Evolutionary conservation across 805 yeast genomes (phyloP), one percentile per base, ranked within the genome.

Genomic region (Metschnikowia lachancei): DNA sequence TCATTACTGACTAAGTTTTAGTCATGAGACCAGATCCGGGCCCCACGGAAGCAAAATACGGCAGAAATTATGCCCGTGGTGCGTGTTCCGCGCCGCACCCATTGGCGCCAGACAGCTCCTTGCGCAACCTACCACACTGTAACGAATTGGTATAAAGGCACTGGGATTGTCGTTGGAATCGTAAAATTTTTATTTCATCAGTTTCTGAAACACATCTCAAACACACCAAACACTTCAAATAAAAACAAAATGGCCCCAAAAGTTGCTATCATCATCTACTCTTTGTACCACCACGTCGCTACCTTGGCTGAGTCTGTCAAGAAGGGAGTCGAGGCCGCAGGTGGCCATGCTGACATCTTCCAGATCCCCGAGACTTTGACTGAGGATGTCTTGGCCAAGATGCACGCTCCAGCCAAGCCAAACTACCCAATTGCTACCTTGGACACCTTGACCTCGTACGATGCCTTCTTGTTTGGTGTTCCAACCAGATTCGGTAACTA

Each of bases 281-380:
- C 96, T 32, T 65, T 84, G 56, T 88, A 86, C 72, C 90, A 90
- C 51, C 96, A 89, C 69, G 70, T 85, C 55, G 81, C 82, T 54
- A 67, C 72, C 36, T 60, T 87, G 58, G 95, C 96, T 31, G 79
- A 82, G 63, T 71, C 85, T 36, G 80, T 80, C 60, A 77, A 84
- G 68, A 68, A 68, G 45, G 95, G 95, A 56, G 76, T 86, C 36
- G 83, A 78, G 62, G 72, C 78, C 8, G 80, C 85, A 13, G 95
- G 92, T 51, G 50, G 58, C 12, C 57, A 61, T 2, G 83, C 84
- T 47, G 51, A 52, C 24, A 53, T 51, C 37, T 49, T 40, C 49
- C 57, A 54, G 39, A 47, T 55, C 24, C 58, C 64, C 12, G 55
- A 60, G 47, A 52, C 57, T n/a, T 50, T 60, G 49, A 35, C 56